phyloP scores from a whole-genome alignment of 352 stramenopile species.

The Globisporangium uncinulatum region DNA sequence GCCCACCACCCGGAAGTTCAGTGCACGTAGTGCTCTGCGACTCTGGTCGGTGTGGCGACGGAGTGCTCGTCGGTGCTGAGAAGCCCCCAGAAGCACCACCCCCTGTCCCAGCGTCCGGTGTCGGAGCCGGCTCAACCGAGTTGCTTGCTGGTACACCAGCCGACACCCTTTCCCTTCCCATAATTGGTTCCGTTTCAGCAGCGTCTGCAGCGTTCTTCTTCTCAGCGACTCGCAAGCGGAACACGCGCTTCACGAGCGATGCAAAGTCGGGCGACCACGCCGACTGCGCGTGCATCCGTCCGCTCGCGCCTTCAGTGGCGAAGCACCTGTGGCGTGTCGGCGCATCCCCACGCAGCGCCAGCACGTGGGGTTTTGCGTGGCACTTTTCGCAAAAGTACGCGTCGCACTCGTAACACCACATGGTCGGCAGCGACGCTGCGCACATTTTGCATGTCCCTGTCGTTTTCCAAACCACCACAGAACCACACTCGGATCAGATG shows the following conservation, averaged over 20 bases:
- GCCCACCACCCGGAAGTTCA: too few relatives aligned
- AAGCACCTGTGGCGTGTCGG: slow-evolving; percentile 42
- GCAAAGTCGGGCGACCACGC: slow-evolving; percentile 36
- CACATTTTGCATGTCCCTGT: slow-evolving; percentile 44
- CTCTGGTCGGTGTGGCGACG: too few relatives aligned
- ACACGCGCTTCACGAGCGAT: slow-evolving; percentile 22
- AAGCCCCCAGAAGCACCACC: too few relatives aligned
- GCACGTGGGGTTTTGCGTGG: slow-evolving; percentile 46
- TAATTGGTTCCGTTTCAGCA: neutral
- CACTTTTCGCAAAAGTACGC: slow-evolving; percentile 54
- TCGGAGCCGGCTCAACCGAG: too few relatives aligned
- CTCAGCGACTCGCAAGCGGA: slow-evolving; percentile 24
- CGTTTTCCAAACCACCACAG: neutral
- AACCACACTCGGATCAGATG: neutral
- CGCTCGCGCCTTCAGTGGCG: slow-evolving; percentile 44
- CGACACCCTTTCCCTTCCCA: neutral
- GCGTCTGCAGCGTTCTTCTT: slow-evolving; percentile 4
- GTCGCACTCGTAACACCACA: slow-evolving; percentile 70
- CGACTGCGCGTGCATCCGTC: slow-evolving; percentile 35
- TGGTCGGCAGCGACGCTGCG: slow-evolving; percentile 23
- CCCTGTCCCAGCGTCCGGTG: too few relatives aligned
- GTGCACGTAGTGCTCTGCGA: too few relatives aligned
- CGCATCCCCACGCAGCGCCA: slow-evolving; percentile 27
- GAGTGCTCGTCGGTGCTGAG: too few relatives aligned
- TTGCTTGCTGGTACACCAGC: neutral